phyloP scores from a whole-genome alignment of 2,329 filamentous ascomycete species.

The Penicillium olsonii region DNA sequence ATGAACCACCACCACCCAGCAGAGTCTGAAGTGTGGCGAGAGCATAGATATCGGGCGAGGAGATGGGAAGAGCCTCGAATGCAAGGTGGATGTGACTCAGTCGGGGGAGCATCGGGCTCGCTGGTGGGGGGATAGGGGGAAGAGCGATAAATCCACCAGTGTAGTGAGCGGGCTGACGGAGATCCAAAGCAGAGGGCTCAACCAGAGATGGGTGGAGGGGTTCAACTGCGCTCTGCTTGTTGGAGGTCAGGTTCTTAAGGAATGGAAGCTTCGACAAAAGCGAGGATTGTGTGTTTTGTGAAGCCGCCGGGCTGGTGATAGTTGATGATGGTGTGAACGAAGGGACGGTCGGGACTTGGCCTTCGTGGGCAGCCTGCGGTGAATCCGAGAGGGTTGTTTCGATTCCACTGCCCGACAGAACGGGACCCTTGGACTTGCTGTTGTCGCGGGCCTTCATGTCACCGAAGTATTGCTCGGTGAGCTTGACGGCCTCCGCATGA shows the following conservation, averaged over 20 bases:
- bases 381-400: slow-evolving; percentile 51
- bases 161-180: slow-evolving; percentile 72
- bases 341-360: slow-evolving; percentile 37
- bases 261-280: slow-evolving; percentile 84
- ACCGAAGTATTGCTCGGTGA: slow-evolving; percentile 86
- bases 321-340: slow-evolving; percentile 46
- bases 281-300: slow-evolving; percentile 56
- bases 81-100: slow-evolving; percentile 94
- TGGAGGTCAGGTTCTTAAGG: slow-evolving; percentile 81
- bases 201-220: slow-evolving; percentile 52
- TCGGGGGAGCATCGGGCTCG: slow-evolving; percentile 73
- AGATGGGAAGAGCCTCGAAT: slow-evolving; percentile 91
- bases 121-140: slow-evolving; percentile 74
- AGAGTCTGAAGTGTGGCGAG: slow-evolving; percentile 93
- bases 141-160: slow-evolving; percentile 91
- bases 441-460: slow-evolving; percentile 71
- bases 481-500: slow-evolving; percentile 74
- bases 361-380: slow-evolving; percentile 29
- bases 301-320: slow-evolving; percentile 34
- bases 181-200: slow-evolving; percentile 54
- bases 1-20: slow-evolving; percentile 92
- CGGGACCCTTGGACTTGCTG: slow-evolving; percentile 48
- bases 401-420: slow-evolving; percentile 58
- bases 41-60: slow-evolving; percentile 90
- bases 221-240: slow-evolving; percentile 61